Conservation (phyloP, 2,329 filamentous ascomycete species). For the Venturia pyrina region DNA sequence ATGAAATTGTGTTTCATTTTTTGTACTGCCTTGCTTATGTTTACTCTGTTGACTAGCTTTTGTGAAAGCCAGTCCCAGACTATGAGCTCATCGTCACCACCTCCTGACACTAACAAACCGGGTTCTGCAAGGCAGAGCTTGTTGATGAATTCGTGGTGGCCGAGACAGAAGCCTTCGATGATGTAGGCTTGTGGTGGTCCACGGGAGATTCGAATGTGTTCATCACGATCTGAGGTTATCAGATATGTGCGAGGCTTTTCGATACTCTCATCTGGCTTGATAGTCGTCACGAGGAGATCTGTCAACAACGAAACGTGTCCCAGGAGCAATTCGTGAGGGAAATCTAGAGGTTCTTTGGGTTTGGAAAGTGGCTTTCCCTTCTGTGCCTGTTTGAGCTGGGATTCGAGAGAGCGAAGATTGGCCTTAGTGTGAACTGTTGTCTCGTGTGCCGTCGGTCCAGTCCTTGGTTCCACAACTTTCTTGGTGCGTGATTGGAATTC, state of each 20-base stretch:
- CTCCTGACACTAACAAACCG: slow-evolving; percentile 70
- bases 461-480: slow-evolving; percentile 19
- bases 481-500: slow-evolving; percentile 15
- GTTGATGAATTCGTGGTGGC: slow-evolving; percentile 77
- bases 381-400: slow-evolving; percentile 40
- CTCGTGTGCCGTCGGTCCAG: slow-evolving; percentile 43
- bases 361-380: slow-evolving; percentile 18
- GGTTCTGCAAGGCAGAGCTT: slow-evolving; percentile 57
- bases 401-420: slow-evolving; percentile 48
- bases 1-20: slow-evolving; percentile 13
- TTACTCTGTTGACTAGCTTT: slow-evolving; percentile 41
- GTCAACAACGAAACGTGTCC: slow-evolving; percentile 96
- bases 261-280: slow-evolving; percentile 27
- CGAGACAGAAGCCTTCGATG: slow-evolving; percentile 82
- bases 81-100: slow-evolving; percentile 69
- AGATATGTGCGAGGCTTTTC: slow-evolving; percentile 44
- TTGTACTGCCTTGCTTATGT: slow-evolving; percentile 10
- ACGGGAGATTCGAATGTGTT: slow-evolving; percentile 82
- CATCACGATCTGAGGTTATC: slow-evolving; percentile 58
- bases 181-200: slow-evolving; percentile 75
- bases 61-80: slow-evolving; percentile 71
- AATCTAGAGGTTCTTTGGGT: slow-evolving; percentile 42
- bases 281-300: slow-evolving; percentile 50
- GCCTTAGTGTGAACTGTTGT: slow-evolving; percentile 52
- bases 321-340: slow-evolving; percentile 69